These are phyloP conservation scores for Dendrobium chrysotoxum DNA, from an alignment of 106 monocot genomes.

Conservation along the genomic window DNA sequence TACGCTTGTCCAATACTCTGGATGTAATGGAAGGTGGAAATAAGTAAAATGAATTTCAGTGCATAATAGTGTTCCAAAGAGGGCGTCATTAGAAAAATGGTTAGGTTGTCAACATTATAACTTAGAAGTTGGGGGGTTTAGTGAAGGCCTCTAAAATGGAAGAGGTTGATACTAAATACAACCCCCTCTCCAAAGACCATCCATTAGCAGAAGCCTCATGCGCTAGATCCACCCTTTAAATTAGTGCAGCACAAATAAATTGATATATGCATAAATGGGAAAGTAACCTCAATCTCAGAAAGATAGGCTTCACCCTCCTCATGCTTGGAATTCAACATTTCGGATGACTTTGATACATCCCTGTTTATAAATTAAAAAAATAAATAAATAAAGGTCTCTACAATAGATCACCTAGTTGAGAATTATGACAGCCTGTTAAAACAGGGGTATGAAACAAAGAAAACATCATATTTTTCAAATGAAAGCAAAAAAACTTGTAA, in stretches of 20 bases:
- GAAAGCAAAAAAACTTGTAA: neutral
- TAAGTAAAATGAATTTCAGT: neutral
- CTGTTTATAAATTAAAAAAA: conserved; percentile 20
- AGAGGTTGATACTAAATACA: neutral
- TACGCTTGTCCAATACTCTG: conserved; percentile 99
- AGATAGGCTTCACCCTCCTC: conserved; percentile 90
- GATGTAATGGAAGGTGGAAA: conserved; percentile 6
- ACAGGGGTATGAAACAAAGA: neutral
- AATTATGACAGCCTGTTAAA: neutral
- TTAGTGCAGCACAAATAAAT: conserved; percentile 5
- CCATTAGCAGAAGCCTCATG: neutral
- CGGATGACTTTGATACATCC: conserved; percentile 53
- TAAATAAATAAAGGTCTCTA: neutral
- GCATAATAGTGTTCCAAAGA: neutral
- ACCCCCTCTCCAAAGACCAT: neutral
- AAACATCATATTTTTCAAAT: neutral
- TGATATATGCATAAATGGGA: conserved; percentile 1
- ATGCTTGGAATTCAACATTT: conserved; percentile 65
- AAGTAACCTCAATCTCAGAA: conserved; percentile 31
- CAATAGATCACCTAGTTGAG: neutral
- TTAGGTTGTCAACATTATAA: neutral
- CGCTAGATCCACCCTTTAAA: neutral
- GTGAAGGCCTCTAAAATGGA: neutral
- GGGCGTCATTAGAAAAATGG: neutral
- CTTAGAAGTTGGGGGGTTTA: neutral